A percentile compares a stretch with the other conserved stretches of the same genome.
These are phyloP conservation scores for Ilex asprella DNA, from an alignment of 257 asterid species.

Conservation along the genomic window DNA sequence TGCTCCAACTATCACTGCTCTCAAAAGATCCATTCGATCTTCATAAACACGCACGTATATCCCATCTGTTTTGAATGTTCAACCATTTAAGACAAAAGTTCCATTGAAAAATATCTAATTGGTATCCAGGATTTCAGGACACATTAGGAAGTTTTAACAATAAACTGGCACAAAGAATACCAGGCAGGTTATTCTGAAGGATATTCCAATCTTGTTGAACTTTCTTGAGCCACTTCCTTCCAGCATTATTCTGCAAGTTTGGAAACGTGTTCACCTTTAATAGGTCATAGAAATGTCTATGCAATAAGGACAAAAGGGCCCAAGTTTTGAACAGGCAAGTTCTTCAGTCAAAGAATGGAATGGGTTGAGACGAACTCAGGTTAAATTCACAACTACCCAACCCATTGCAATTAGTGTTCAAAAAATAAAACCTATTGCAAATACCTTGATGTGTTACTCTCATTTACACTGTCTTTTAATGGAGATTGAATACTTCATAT, in stretches of 20 bases:
- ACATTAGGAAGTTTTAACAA: slow-evolving; percentile 4
- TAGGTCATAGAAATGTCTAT: not conserved
- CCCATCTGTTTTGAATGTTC: slow-evolving; percentile 50
- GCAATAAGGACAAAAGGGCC: not conserved
- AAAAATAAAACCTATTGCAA: no score
- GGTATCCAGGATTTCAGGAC: slow-evolving; percentile 13
- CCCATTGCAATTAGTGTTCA: no score
- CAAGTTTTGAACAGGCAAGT: not conserved
- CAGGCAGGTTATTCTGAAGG: slow-evolving; percentile 93
- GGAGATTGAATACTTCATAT: no score
- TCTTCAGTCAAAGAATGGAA: no score
- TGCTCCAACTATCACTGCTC: slow-evolving; percentile 97
- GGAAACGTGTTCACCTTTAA: not conserved
- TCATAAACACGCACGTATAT: slow-evolving; percentile 91
- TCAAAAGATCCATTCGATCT: slow-evolving; percentile 97
- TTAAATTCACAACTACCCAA: no score
- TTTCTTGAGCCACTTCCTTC: slow-evolving; percentile 96
- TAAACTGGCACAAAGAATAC: slow-evolving; percentile 29
- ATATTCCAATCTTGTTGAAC: slow-evolving; percentile 96
- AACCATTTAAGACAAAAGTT: slow-evolving; percentile 9
- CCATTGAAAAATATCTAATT: slow-evolving; percentile 6
- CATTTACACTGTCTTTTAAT: no score
- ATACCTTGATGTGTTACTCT: no score
- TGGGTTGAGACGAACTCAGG: no score
- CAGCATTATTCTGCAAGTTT: slow-evolving; percentile 60